Evolutionary conservation across 2,329 filamentous ascomycete genomes (phyloP).

Genomic region (Blastomyces emzantsi): DNA sequence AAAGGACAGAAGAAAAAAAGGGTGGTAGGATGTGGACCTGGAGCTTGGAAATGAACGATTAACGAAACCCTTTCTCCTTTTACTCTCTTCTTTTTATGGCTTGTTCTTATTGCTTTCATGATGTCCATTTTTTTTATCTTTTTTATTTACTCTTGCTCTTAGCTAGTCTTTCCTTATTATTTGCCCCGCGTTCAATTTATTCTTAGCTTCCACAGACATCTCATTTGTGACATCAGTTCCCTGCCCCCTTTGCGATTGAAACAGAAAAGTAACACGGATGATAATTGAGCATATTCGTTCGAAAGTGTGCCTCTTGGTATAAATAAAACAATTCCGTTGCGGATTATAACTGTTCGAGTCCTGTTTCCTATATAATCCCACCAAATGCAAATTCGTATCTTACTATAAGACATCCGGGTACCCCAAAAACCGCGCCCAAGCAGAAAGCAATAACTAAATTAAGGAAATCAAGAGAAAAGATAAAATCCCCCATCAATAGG

Average conservation of each 20-base stretch:
- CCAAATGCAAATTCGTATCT: background rate
- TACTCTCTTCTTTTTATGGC: background rate
- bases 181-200: background rate
- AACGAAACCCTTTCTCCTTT: constrained; percentile 3
- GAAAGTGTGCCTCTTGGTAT: too few species aligned
- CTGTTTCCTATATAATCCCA: background rate
- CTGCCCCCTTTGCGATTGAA: background rate
- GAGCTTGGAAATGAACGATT: constrained; percentile 8
- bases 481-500: background rate
- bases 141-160: background rate
- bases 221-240: background rate
- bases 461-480: background rate
- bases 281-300: background rate
- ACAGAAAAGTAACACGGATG: background rate
- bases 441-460: too few species aligned
- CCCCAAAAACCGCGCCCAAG: background rate
- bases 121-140: background rate
- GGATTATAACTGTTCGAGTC: too few species aligned
- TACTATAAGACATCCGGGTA: background rate
- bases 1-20: too few species aligned
- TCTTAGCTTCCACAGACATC: background rate
- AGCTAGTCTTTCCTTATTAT: background rate
- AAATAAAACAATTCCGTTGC: too few species aligned
- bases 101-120: background rate
- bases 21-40: background rate